Percentiles rank a stretch among this genome's conserved stretches.
Conservation (phyloP, 257 asterid species). For the Agastache rugosa region DNA sequence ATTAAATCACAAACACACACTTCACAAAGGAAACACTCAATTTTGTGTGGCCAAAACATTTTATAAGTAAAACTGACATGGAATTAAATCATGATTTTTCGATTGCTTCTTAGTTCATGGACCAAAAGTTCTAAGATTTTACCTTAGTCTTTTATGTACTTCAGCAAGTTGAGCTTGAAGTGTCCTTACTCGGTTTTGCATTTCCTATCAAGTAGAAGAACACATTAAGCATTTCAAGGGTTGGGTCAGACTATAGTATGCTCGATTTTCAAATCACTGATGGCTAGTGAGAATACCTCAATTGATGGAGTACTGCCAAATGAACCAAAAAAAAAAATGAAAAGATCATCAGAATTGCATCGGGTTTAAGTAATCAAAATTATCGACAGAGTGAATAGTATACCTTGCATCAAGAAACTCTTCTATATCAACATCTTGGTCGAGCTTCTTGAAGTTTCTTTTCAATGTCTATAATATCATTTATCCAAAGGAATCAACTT, state of each 20-base stretch:
- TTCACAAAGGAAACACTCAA: too few relatives aligned
- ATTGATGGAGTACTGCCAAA: constrained; percentile 72
- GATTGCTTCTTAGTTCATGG: constrained; percentile 3
- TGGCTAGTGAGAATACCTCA: constrained; percentile 53
- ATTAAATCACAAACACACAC: too few relatives aligned
- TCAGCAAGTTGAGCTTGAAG: constrained; percentile 62
- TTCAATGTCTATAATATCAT: constrained; percentile 60
- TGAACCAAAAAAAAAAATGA: neutral
- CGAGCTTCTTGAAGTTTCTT: constrained; percentile 85
- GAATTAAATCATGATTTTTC: neutral
- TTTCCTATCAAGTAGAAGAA: constrained; percentile 59
- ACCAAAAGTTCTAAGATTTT: constrained; percentile 30
- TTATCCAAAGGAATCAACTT: constrained; percentile 33
- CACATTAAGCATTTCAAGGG: constrained; percentile 14
- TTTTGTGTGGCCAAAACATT: too few relatives aligned
- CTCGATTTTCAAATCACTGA: constrained; percentile 22
- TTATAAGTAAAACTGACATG: neutral
- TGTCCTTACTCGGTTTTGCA: constrained; percentile 56
- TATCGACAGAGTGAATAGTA: neutral
- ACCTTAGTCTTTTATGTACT: constrained; percentile 63
- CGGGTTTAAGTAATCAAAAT: constrained; percentile 15
- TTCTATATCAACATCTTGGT: constrained; percentile 79
- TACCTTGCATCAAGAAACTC: constrained; percentile 85
- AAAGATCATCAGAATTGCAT: constrained; percentile 16
- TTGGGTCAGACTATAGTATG: neutral